Base-by-base conservation (phyloP, 176 grass and related monocot genomes). In the Otatea glauca region DNA sequence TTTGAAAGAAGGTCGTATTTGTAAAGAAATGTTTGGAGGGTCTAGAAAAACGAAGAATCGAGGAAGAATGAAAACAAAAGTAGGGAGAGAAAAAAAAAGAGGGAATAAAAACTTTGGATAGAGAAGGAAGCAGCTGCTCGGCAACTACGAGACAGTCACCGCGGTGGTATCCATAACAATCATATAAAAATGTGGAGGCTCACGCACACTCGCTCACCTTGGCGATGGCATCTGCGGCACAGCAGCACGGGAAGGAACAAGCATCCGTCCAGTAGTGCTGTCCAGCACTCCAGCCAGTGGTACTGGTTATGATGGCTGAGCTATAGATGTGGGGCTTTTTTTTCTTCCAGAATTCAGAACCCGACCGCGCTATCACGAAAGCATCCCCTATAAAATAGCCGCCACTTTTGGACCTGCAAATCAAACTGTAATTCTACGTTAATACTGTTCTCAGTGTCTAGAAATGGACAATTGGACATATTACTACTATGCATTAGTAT, bases 131-230 rank as follows among this genome's bases (percentile, higher is more conserved):
- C 49, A 38, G 72, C 49, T 14, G 72, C 72, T 14, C 4, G 72
- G 29, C 72, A 75, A 37, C 29, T 60, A 23, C 50, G 73, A 8
- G 50, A 8, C 50, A 39, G 35, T 58, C 73, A 20, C 73, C 73
- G 51, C 51, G 34, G 72, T 74, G 72, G 72, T 35, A 74, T 53
- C 71, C 70, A 73, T 49, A 12, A n/a, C 6, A 21, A 38, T 17
- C 72, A 55, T 75, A 75, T 13, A 75, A 62, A 75, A 56, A 75
- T 56, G 32, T 4, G 73, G 50, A 7, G 29, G 49, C 18, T 75
- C 72, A 59, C 8, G 55, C 51, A 18, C 51, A 16, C 55, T 59
- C 8, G 21, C 21, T 59, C 21, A 58, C 50, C 73, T 55, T 37
- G 17, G 17, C 72, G 47, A 75, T 56, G 73, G 73, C 60, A 62